Evolutionary conservation across 2,329 filamentous ascomycete species (phyloP).

Genomic region (Epichloe gansuensis): DNA sequence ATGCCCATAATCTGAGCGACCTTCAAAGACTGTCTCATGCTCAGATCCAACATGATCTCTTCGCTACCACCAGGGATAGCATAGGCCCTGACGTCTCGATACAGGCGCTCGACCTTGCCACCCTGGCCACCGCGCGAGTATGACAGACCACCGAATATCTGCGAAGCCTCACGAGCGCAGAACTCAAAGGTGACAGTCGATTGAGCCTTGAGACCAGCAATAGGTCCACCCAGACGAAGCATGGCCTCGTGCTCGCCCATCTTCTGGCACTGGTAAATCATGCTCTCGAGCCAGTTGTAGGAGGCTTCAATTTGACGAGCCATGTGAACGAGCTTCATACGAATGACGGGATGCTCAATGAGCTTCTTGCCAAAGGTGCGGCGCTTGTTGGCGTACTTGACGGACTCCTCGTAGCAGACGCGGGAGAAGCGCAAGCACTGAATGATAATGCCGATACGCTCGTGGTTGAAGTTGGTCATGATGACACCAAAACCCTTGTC

Average conservation of each 20-base stretch:
- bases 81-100: slow-evolving; percentile 90
- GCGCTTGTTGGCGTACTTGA: slow-evolving; percentile 96
- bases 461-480: slow-evolving; percentile 99
- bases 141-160: slow-evolving; percentile 91
- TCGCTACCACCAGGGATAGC: slow-evolving; percentile 91
- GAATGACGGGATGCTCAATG: slow-evolving; percentile 93
- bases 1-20: slow-evolving; percentile 88
- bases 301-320: slow-evolving; percentile 92
- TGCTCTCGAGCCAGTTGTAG: slow-evolving; percentile 93
- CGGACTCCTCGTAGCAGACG: slow-evolving; percentile 90
- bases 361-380: slow-evolving; percentile 93
- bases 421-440: slow-evolving; percentile 91
- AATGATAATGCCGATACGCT: slow-evolving; percentile 97
- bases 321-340: slow-evolving; percentile 97
- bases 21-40: slow-evolving; percentile 77
- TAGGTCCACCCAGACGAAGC: slow-evolving; percentile 87
- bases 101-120: slow-evolving; percentile 86
- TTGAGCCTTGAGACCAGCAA: slow-evolving; percentile 89
- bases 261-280: slow-evolving; percentile 83
- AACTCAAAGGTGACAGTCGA: slow-evolving; percentile 92
- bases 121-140: slow-evolving; percentile 92
- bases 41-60: slow-evolving; percentile 97
- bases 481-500: slow-evolving; percentile 98
- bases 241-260: slow-evolving; percentile 95
- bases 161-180: slow-evolving; percentile 87